Conservation (phyloP, 441 rosid genomes). For the Croton setiger region DNA sequence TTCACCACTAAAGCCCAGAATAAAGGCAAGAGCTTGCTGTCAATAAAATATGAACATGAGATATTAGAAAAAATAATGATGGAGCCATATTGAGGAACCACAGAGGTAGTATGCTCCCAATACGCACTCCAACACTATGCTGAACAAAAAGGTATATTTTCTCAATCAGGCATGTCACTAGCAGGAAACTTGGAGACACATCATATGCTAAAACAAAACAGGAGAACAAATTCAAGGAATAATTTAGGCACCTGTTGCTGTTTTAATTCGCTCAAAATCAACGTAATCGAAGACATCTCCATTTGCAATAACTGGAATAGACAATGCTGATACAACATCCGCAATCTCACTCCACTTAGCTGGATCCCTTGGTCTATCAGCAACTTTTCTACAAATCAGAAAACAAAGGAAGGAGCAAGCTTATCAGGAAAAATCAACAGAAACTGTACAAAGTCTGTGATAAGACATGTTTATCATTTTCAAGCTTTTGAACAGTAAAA, state of each 20-base stretch:
- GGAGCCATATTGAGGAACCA: not conserved
- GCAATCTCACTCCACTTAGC: conserved; percentile 89
- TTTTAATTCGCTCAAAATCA: conserved; percentile 60
- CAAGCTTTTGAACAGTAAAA: not conserved
- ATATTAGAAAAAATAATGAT: not conserved
- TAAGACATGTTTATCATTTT: not conserved
- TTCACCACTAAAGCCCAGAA: no score
- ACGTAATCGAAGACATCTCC: conserved; percentile 83
- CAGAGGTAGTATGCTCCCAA: not conserved
- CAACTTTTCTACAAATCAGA: conserved; percentile 55
- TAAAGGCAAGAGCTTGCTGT: no score
- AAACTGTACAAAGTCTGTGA: not conserved
- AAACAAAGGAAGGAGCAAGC: conserved; percentile 17
- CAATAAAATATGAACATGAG: no score
- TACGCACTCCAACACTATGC: not conserved
- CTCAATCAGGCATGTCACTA: not conserved
- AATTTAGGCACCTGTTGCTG: conserved; percentile 57
- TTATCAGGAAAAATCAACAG: conserved; percentile 5
- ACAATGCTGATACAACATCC: conserved; percentile 70
- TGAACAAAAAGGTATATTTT: not conserved
- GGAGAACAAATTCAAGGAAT: not conserved
- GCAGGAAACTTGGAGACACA: not conserved
- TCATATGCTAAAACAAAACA: not conserved
- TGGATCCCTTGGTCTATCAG: conserved; percentile 91
- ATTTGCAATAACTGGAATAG: conserved; percentile 89